phyloP scores from a whole-genome alignment of 164 flowering plant genomes.

The Aristolochia contorta region DNA sequence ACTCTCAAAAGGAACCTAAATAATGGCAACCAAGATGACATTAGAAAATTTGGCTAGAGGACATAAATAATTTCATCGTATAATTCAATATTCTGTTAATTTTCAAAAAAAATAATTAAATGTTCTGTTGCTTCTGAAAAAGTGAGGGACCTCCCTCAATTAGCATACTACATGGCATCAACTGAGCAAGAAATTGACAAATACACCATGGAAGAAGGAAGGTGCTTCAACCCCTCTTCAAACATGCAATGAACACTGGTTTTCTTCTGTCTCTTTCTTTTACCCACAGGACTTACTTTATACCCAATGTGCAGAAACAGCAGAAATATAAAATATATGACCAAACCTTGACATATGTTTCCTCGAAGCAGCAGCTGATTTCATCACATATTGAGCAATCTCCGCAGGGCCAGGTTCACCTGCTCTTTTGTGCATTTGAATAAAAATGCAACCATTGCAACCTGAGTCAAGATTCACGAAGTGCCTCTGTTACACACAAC shows the following conservation, averaged over 20 bases:
- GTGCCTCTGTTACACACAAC: conserved; percentile 55
- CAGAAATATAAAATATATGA: neutral
- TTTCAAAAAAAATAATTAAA: no score
- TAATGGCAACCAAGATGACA: neutral
- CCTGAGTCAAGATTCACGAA: conserved; percentile 78
- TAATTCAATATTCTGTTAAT: no score
- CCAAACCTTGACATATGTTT: conserved; percentile 85
- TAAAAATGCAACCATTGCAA: conserved; percentile 78
- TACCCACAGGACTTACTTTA: no score
- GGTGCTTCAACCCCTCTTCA: no score
- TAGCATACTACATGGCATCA: no score
- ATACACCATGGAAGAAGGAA: no score
- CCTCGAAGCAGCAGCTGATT: conserved; percentile 61
- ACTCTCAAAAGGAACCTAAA: conserved; percentile 76
- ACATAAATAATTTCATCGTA: neutral
- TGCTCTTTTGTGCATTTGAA: conserved; percentile 76
- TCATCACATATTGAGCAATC: conserved; percentile 74
- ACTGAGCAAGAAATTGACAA: no score
- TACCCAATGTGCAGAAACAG: neutral
- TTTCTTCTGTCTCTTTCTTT: no score
- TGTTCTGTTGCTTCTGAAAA: no score
- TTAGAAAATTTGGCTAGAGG: neutral
- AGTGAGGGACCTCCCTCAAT: no score
- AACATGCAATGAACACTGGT: no score
- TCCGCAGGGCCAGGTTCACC: conserved; percentile 67